Base-by-base conservation (phyloP, 129 eudicot genomes). In the Logfia minima region DNA sequence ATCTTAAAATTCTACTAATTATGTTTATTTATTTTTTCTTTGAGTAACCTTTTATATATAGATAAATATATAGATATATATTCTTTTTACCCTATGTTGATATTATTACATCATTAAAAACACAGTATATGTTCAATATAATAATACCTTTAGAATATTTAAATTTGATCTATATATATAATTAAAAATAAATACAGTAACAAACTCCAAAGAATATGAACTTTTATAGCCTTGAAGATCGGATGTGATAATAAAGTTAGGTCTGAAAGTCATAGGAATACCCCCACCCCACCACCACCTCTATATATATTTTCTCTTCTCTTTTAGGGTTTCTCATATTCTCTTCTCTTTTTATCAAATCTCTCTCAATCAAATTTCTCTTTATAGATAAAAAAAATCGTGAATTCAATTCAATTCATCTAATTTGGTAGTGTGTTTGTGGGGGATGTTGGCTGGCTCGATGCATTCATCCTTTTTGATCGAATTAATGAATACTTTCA, bases 361-460 rank as follows among this genome's bases (percentile, higher is more conserved):
- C 83, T 51, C 31, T 14, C 79, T 65, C 68, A 53, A 24, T 58
- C 58, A 39, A 18, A n/a, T 66, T 60, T 74, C 71, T 77, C 66
- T 70, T 17, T 34, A 41, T 10, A 22, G 0, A 22, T 6, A 17
- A 3, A 39, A 3, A 39, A 52, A 14, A 2, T 56, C 45, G 11
- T 32, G 13, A 60, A 17, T 70, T 59, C 26, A 41, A 14, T 26
- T 41, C 43, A 3, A 26, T 26, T 78, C 32, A 39, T 59, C 29
- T 48, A 48, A 48, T 14, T 3, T 48, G 14, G 71, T 35, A 56
- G 68, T 41, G 83, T 13, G 78, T 86, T 91, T 91, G 97, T 76
- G 89, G 87, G 84, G 89, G 75, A 86, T 86, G 87, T 80, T 86
- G 89, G 79, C 87, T 86, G 89, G 89, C 89, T 83, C 89, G 89